Conservation (phyloP, 768 basidiomycete species). For the Nidularia sp. region DNA sequence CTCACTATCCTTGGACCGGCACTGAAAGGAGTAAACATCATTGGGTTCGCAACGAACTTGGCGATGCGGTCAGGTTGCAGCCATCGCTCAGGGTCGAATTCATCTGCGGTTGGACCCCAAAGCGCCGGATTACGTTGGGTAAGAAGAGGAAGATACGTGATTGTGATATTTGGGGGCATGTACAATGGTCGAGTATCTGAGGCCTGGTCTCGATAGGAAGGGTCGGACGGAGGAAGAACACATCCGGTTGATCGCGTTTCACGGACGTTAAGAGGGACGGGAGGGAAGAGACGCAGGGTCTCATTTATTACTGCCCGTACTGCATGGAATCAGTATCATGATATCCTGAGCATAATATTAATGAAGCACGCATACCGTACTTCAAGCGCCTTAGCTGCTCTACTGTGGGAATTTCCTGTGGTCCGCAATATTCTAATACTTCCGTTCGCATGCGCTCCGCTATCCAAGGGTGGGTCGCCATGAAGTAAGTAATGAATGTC, state of each 20-base stretch:
- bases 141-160: slow-evolving; percentile 59
- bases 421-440: slow-evolving; percentile 52
- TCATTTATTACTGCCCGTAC: slow-evolving; percentile 81
- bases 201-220: slow-evolving; percentile 30
- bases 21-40: slow-evolving; percentile 73
- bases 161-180: slow-evolving; percentile 52
- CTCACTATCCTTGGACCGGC: slow-evolving; percentile 59
- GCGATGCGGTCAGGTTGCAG: slow-evolving; percentile 51
- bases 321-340: slow-evolving; percentile 17
- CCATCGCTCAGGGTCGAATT: slow-evolving; percentile 82
- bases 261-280: slow-evolving; percentile 70
- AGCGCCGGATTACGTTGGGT: slow-evolving; percentile 63
- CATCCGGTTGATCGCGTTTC: slow-evolving; percentile 48
- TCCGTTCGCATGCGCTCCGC: slow-evolving; percentile 52
- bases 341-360: background rate
- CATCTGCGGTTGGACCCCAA: slow-evolving; percentile 75
- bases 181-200: slow-evolving; percentile 40
- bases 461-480: slow-evolving; percentile 62
- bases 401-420: slow-evolving; percentile 43
- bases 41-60: slow-evolving; percentile 51
- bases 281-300: slow-evolving; percentile 72
- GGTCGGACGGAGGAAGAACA: slow-evolving; percentile 48
- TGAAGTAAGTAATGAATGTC: slow-evolving; percentile 67
- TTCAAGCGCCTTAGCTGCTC: slow-evolving; percentile 56
- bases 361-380: slow-evolving; percentile 44